These are phyloP conservation scores for Saccharomycopsis capsularis DNA, from an alignment of 805 yeast genomes.

Conservation along the genomic window DNA sequence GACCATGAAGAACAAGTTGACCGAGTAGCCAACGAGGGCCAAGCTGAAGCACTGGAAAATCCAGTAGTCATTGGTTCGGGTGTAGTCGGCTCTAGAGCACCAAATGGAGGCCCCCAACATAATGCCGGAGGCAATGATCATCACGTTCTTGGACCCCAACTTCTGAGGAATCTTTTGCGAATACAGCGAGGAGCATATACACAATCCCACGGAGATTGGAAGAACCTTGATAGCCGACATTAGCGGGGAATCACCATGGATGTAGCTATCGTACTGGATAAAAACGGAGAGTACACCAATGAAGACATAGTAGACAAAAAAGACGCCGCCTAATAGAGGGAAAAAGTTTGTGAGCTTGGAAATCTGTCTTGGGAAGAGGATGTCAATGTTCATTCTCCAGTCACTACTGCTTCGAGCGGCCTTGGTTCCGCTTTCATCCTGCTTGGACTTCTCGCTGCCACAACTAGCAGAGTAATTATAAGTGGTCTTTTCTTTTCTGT, in stretches of 20 bases:
- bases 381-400: slow-evolving; percentile 7
- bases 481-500: not conserved
- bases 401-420: slow-evolving; percentile 20
- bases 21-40: slow-evolving; percentile 23
- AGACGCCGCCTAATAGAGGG: slow-evolving; percentile 6
- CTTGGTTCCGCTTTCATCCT: not conserved
- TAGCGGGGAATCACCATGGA: slow-evolving; percentile 4
- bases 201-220: slow-evolving; percentile 5
- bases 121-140: not conserved
- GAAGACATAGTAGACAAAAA: not conserved
- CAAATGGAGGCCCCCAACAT: slow-evolving; percentile 1
- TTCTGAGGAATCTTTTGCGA: not conserved
- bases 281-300: not conserved
- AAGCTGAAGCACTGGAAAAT: not conserved
- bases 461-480: not conserved
- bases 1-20: slow-evolving; percentile 28
- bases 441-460: not conserved
- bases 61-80: slow-evolving; percentile 9
- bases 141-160: not conserved
- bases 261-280: slow-evolving; percentile 10
- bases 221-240: slow-evolving; percentile 8
- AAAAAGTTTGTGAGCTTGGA: slow-evolving; percentile 9
- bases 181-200: slow-evolving; percentile 20
- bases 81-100: slow-evolving; percentile 12
- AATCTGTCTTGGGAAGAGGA: slow-evolving; percentile 12